Percentiles rank a stretch among this genome's conserved stretches.
Evolutionary conservation across 495 filamentous ascomycete genomes (phyloP).

Genomic region (Aspergillus cristatus): DNA sequence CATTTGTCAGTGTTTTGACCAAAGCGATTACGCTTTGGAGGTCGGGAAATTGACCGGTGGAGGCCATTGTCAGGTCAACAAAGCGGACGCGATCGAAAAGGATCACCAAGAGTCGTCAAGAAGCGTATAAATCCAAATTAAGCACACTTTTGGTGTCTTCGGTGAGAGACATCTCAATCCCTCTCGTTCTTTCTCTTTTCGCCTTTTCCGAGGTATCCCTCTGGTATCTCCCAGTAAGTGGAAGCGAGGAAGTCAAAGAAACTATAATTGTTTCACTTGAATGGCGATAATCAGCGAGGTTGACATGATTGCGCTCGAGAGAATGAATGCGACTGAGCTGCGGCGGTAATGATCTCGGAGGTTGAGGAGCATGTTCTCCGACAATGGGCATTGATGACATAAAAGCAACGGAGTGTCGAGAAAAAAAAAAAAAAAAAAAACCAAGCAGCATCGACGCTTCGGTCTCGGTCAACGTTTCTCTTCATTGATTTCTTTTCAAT

Average conservation of each 20-base stretch:
- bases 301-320: constrained; percentile 1
- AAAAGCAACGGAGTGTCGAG: constrained; percentile 12
- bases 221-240: not conserved
- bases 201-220: not conserved
- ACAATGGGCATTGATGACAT: constrained; percentile 32
- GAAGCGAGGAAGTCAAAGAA: not conserved
- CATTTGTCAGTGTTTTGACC: constrained; percentile 57
- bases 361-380: constrained; percentile 16
- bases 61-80: constrained; percentile 28
- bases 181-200: not conserved
- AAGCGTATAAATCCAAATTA: constrained; percentile 7
- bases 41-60: constrained; percentile 34
- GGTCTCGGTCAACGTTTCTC: not conserved
- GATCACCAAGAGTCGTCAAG: constrained; percentile 6
- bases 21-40: constrained; percentile 30
- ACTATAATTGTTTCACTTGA: not conserved
- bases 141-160: constrained; percentile 4
- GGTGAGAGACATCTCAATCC: constrained; percentile 17
- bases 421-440: constrained; percentile 12
- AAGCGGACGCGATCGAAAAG: not conserved
- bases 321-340: constrained; percentile 1
- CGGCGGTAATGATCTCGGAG: constrained; percentile 11
- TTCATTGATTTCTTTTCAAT: not conserved
- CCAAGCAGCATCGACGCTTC: constrained; percentile 3
- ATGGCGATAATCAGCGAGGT: not conserved